Evolutionary conservation across 192 early-diverging fungal species (phyloP).

Genomic region (Entomortierella chlamydospora): DNA sequence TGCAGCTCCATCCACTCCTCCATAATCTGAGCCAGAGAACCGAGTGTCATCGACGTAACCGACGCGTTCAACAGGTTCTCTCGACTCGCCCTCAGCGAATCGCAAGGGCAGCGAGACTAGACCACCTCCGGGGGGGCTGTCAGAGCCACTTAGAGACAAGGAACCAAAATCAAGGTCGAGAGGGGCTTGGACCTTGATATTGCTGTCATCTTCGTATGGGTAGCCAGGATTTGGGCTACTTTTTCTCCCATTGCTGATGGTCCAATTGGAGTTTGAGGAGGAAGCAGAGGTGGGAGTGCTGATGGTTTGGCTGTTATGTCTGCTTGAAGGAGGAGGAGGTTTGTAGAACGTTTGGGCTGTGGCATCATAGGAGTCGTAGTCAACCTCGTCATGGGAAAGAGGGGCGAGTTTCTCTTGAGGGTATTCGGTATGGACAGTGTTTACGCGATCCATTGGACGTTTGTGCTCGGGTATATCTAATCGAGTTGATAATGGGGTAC

Average conservation of each 20-base stretch:
- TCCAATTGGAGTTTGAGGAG: conserved; percentile 15
- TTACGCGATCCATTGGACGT: background rate
- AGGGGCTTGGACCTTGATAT: conserved; percentile 13
- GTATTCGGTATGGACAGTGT: background rate
- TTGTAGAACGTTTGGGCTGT: background rate
- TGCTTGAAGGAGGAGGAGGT: background rate
- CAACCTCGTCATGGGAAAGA: background rate
- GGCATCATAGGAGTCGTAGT: background rate
- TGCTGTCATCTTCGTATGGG: background rate
- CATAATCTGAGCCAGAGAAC: conserved; percentile 44
- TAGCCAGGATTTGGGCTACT: background rate
- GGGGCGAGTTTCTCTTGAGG: background rate
- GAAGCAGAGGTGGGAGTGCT: conserved; percentile 21
- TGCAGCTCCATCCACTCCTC: background rate
- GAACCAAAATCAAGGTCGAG: conserved; percentile 35
- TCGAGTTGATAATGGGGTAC: background rate
- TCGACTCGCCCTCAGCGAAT: conserved; percentile 28
- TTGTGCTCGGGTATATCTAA: background rate
- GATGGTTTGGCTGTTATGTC: background rate
- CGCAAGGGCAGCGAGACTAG: conserved; percentile 23
- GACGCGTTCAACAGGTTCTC: conserved; percentile 28
- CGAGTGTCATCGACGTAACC: conserved; percentile 48
- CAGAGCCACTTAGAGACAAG: conserved; percentile 18
- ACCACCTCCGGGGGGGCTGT: conserved; percentile 1
- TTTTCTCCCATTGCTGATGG: background rate